These are phyloP conservation scores for Musa itinerans DNA, from an alignment of 176 grass and related monocot genomes.

Conservation along the genomic window DNA sequence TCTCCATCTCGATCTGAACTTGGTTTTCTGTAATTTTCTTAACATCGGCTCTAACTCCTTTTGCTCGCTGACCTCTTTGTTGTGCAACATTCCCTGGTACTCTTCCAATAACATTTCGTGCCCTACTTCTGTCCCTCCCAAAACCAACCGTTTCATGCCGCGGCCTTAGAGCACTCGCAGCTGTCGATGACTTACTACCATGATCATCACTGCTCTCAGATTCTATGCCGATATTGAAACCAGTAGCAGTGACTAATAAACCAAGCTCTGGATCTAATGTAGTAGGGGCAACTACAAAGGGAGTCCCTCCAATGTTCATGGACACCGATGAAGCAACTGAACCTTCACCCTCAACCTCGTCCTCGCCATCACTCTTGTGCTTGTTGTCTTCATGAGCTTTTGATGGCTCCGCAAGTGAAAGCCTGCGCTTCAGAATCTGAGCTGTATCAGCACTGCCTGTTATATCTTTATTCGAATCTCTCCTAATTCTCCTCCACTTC, in stretches of 20 bases:
- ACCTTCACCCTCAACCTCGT: constrained; percentile 1
- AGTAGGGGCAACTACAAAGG: not conserved
- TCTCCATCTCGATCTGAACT: constrained; percentile 13
- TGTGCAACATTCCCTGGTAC: constrained; percentile 20
- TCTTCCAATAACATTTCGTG: constrained; percentile 8
- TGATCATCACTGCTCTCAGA: constrained; percentile 21
- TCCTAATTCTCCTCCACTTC: constrained; percentile 48
- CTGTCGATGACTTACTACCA: constrained; percentile 18
- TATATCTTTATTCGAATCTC: constrained; percentile 29
- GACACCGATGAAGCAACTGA: constrained; percentile 15
- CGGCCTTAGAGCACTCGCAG: constrained; percentile 15
- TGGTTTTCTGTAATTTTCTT: constrained; percentile 14
- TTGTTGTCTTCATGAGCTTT: constrained; percentile 10
- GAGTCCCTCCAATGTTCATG: not conserved
- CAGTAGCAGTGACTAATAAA: constrained; percentile 31
- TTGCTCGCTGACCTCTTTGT: not conserved
- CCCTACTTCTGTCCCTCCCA: constrained; percentile 11
- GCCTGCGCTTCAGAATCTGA: constrained; percentile 18
- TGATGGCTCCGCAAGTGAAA: not conserved
- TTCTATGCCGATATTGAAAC: constrained; percentile 35
- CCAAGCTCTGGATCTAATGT: constrained; percentile 36
- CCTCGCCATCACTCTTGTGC: constrained; percentile 2
- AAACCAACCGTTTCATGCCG: constrained; percentile 8
- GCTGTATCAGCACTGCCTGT: constrained; percentile 1
- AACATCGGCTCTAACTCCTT: not conserved